Evolutionary conservation across 495 filamentous ascomycete genomes (phyloP).

Genomic region (Lepidopterella palustris): DNA sequence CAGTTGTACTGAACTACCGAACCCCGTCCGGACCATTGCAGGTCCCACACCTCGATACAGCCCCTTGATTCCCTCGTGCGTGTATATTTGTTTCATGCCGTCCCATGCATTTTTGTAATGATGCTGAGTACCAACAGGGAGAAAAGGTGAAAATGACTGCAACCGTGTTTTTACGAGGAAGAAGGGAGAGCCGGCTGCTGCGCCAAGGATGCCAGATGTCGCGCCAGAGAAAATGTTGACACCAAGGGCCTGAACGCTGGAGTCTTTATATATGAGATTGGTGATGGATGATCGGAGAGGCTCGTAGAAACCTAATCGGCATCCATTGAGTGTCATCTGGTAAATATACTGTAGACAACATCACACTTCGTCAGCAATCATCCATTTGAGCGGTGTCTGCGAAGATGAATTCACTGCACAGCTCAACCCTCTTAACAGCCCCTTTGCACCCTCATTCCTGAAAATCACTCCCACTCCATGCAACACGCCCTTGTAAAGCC

Average conservation of each 20-base stretch:
- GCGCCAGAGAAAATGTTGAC: slow-evolving; percentile 93
- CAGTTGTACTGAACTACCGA: slow-evolving; percentile 89
- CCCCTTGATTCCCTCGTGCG: slow-evolving; percentile 67
- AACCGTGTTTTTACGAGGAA: slow-evolving; percentile 98
- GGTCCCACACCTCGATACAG: slow-evolving; percentile 85
- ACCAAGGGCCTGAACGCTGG: slow-evolving; percentile 67
- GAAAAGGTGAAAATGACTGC: slow-evolving; percentile 89
- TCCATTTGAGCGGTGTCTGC: not conserved
- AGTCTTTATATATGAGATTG: slow-evolving; percentile 58
- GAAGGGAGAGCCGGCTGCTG: slow-evolving; percentile 86
- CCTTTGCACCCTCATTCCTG: slow-evolving; percentile 80
- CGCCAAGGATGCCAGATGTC: slow-evolving; percentile 79
- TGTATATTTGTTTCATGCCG: slow-evolving; percentile 72
- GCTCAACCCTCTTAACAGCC: slow-evolving; percentile 82
- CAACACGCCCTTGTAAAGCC: slow-evolving; percentile 85
- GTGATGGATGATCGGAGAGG: slow-evolving; percentile 66
- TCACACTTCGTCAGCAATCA: slow-evolving; percentile 1
- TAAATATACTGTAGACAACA: slow-evolving; percentile 67
- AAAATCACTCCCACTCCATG: slow-evolving; percentile 89
- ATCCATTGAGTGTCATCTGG: slow-evolving; percentile 93
- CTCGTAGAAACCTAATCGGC: slow-evolving; percentile 96
- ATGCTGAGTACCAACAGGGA: slow-evolving; percentile 94
- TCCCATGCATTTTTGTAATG: slow-evolving; percentile 80
- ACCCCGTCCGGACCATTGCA: slow-evolving; percentile 95
- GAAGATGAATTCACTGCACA: slow-evolving; percentile 56